Evolutionary conservation across 2,329 filamentous ascomycete species (phyloP), one percentile per base, ranked within the genome.

Genomic region (Colletotrichum caudatum): DNA sequence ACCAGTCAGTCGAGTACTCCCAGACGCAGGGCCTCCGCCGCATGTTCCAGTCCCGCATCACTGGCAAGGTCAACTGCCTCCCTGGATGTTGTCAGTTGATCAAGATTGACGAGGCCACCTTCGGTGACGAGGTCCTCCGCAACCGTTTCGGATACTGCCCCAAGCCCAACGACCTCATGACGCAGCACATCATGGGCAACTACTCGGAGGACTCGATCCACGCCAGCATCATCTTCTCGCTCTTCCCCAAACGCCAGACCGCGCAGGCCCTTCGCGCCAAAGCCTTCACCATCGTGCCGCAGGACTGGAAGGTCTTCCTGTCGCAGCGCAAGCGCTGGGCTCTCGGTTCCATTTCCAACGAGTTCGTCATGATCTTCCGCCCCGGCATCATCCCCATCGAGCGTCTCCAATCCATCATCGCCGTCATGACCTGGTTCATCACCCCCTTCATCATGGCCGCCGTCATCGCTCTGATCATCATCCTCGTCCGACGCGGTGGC

Each of bases 191-290:
- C 73, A 84, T 85, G 76, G 84, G 83, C 16, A 84, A 82, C 23
- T 84, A 84, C 50, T 85, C 83, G 3, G 85, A 87, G 69, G 85
- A 86, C 63, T 82, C 83, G 57, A 86, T 86, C 72, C 84, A 86
- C 65, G 84, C 84, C 1, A 84, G 82, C 71, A 82, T 85, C 73
- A 84, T 86, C 74, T 83, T 86, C 64, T 84, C 83, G 69, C 78
- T 82, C 14, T 84, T 81, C 71, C 84, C 84, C 0, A 75, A 81
- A 29, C 82, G 81, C 39, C 80, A 81, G 59, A 87, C 84, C 0
- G 81, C 83, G 0, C 85, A 87, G 75, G 84, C 84, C 0, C 79
- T 87, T 2, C 79, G 80, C 0, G 84, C 85, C 39, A 82, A 83
- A 64, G 84, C 84, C 14, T 86, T 80, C 73, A 86, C 84, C 1